These are phyloP conservation scores for Euryodendron excelsum DNA, from an alignment of 148 eudicot species.

Conservation along the genomic window DNA sequence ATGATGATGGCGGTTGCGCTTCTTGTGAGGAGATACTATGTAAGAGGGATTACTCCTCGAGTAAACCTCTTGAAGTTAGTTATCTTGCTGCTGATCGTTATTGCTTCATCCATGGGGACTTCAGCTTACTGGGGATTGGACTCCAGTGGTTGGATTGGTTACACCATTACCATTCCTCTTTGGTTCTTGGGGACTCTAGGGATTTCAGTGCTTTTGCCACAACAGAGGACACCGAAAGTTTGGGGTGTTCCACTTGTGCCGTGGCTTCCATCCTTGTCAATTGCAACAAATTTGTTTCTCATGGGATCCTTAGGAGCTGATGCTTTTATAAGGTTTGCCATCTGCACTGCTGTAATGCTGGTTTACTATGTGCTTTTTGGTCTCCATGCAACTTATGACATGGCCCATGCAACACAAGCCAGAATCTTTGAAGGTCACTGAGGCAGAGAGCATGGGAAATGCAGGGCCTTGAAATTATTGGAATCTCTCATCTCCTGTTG, in stretches of 20 bases:
- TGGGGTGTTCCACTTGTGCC: constrained; percentile 81
- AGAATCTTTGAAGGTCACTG: constrained; percentile 1
- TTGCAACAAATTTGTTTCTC: constrained; percentile 58
- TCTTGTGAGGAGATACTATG: constrained; percentile 62
- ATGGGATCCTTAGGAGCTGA: constrained; percentile 54
- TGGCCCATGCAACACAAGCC: constrained; percentile 31
- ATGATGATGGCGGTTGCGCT: constrained; percentile 66
- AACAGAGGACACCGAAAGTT: constrained; percentile 48
- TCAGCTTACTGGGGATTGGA: constrained; percentile 50
- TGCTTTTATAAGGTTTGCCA: constrained; percentile 38
- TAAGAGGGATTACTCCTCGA: constrained; percentile 38
- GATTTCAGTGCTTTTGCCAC: constrained; percentile 41
- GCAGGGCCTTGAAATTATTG: constrained; percentile 10
- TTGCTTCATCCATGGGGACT: constrained; percentile 50
- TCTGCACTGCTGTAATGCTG: constrained; percentile 38
- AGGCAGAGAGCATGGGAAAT: constrained; percentile 3
- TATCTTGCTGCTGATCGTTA: constrained; percentile 35
- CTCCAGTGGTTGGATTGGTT: constrained; percentile 46
- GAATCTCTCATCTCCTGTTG: neutral
- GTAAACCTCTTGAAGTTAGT: constrained; percentile 30
- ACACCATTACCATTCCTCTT: constrained; percentile 40
- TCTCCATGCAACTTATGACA: constrained; percentile 47
- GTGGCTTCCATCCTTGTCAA: constrained; percentile 67
- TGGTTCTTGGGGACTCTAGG: constrained; percentile 59
- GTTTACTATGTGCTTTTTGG: constrained; percentile 46